Conservation (phyloP, 225 moss, liverwort and hornwort genomes). For the Bryum argenteum region DNA sequence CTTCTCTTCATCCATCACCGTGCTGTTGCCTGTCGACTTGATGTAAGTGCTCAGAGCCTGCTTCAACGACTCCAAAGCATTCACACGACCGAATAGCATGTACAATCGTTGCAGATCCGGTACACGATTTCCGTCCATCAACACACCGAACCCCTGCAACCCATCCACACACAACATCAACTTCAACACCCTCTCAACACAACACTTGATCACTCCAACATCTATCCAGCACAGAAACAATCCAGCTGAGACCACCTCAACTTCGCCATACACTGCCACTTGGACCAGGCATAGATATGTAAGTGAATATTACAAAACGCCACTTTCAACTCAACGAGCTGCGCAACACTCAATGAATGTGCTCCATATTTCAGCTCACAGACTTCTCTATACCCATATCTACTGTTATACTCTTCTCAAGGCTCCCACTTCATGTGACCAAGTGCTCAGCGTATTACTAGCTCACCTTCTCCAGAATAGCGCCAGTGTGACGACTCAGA, state of each 20-base stretch:
- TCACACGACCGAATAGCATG: constrained; percentile 79
- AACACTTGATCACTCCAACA: constrained; percentile 2
- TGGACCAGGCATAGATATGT: background rate
- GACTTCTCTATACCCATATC: background rate
- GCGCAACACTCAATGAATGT: background rate
- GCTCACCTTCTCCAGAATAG: constrained; percentile 87
- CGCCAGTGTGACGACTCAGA: constrained; percentile 84
- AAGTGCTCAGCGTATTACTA: constrained; percentile 1
- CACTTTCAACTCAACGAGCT: background rate
- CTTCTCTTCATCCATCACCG: constrained; percentile 99
- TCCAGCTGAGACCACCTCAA: constrained; percentile 13
- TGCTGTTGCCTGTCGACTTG: constrained; percentile 83
- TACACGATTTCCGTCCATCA: constrained; percentile 97
- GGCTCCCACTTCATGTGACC: background rate
- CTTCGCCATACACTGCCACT: background rate
- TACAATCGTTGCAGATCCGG: constrained; percentile 94
- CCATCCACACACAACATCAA: constrained; percentile 20
- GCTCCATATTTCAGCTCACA: background rate
- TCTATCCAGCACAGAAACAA: background rate
- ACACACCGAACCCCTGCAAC: constrained; percentile 84
- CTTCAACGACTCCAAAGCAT: constrained; percentile 78
- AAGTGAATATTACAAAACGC: background rate
- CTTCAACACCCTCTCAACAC: constrained; percentile 5
- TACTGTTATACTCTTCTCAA: background rate
- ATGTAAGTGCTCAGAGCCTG: constrained; percentile 81